Percentiles rank a stretch among this genome's conserved stretches.
phyloP scores from a whole-genome alignment of 441 rosid genomes.

The Eugenia klotzschiana region DNA sequence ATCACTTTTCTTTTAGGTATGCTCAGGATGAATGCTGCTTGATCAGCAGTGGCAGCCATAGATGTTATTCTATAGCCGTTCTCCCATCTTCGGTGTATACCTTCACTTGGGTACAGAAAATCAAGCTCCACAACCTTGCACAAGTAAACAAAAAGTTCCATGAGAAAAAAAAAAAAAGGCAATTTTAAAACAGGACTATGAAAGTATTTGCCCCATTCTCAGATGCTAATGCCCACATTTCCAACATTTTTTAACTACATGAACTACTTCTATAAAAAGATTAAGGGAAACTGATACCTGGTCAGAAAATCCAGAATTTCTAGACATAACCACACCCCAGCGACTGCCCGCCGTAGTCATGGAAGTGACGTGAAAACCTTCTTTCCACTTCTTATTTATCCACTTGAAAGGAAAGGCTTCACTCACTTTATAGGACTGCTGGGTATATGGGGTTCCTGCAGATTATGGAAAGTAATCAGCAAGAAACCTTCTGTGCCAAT shows the following conservation, averaged over 20 bases:
- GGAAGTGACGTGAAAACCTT: slow-evolving; percentile 45
- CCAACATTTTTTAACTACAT: not conserved
- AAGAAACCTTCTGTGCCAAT: not conserved
- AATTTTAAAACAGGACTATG: not conserved
- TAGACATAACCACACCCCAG: slow-evolving; percentile 45
- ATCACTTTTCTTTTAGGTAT: slow-evolving; percentile 8
- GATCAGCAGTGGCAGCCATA: slow-evolving; percentile 9
- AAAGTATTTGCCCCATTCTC: not conserved
- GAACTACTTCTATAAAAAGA: not conserved
- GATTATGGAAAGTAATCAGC: not conserved
- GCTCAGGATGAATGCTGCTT: slow-evolving; percentile 9
- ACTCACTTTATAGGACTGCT: slow-evolving; percentile 48
- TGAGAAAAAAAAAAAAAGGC: not conserved
- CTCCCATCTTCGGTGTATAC: slow-evolving; percentile 11
- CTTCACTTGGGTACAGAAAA: slow-evolving; percentile 6
- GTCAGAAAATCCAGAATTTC: slow-evolving; percentile 32
- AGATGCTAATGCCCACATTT: not conserved
- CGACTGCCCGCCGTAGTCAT: slow-evolving; percentile 43
- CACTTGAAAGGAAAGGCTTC: slow-evolving; percentile 48
- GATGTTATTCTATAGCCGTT: slow-evolving; percentile 8
- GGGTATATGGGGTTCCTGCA: slow-evolving; percentile 39
- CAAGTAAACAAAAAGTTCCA: not conserved
- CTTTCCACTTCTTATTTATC: slow-evolving; percentile 54
- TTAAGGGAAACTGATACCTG: slow-evolving; percentile 16
- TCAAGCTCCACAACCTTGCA: not conserved